A percentile compares a stretch with the other conserved stretches of the same genome.
Conservation (phyloP, 495 filamentous ascomycete genomes). For the Cenococcum geophilum region DNA sequence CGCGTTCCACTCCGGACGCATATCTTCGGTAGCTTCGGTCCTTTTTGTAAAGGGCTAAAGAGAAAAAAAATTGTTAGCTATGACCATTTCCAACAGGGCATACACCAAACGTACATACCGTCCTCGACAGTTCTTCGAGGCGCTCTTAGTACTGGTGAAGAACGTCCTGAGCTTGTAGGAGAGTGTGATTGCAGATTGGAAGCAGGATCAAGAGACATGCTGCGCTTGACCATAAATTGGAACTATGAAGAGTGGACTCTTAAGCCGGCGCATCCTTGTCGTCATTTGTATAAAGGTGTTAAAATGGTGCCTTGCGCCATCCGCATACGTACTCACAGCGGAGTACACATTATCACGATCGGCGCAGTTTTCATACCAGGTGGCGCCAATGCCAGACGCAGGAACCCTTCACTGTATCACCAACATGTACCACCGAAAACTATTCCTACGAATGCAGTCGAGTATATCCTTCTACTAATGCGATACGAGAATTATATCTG, state of each 20-base stretch:
- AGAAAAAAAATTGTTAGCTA: conserved; percentile 9
- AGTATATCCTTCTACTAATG: no score
- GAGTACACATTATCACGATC: background rate
- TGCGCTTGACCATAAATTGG: conserved; percentile 15
- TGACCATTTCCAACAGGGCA: background rate
- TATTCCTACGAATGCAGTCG: no score
- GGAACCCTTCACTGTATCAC: no score
- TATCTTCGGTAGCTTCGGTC: conserved; percentile 91
- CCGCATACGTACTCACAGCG: background rate
- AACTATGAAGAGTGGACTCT: conserved; percentile 4
- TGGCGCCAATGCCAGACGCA: no score
- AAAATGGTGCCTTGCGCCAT: background rate
- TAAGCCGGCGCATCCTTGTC: conserved; percentile 23
- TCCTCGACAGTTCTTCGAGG: conserved; percentile 38
- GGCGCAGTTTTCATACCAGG: background rate
- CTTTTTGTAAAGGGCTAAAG: conserved; percentile 58
- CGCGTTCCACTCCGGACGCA: conserved; percentile 79
- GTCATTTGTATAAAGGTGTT: conserved; percentile 6
- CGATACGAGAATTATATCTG: no score
- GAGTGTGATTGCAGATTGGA: conserved; percentile 32
- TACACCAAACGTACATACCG: conserved; percentile 34
- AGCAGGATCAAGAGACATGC: conserved; percentile 36
- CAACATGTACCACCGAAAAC: no score
- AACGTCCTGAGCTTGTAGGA: conserved; percentile 37
- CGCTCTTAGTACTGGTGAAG: conserved; percentile 36